Percentiles rank a stretch among this genome's conserved stretches.
Evolutionary conservation across 257 asterid species (phyloP).

Genomic region (Capsicum chinense): DNA sequence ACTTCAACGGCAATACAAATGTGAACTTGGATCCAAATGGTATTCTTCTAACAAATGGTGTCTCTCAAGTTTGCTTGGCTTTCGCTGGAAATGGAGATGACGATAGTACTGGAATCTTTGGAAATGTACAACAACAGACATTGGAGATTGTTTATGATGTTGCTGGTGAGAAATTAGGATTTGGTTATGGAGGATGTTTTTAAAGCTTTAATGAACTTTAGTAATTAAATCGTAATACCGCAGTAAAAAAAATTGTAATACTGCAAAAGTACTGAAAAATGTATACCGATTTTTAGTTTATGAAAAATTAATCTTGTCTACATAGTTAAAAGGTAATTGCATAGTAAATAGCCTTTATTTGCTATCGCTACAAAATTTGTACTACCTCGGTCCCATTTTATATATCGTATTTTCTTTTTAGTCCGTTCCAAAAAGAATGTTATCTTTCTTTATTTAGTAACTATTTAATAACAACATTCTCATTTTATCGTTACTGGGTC

Average conservation of each 20-base stretch:
- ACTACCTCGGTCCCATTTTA: no score
- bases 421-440: no score
- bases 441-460: no score
- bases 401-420: no score
- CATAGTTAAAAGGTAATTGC: not conserved
- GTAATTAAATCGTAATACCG: no score
- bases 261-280: constrained; percentile 20
- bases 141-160: constrained; percentile 72
- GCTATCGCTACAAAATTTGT: not conserved
- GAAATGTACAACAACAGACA: constrained; percentile 75
- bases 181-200: constrained; percentile 63
- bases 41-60: constrained; percentile 31
- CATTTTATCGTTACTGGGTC: no score
- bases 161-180: constrained; percentile 69
- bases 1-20: constrained; percentile 51
- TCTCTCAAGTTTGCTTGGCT: constrained; percentile 58
- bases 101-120: constrained; percentile 49
- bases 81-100: constrained; percentile 57
- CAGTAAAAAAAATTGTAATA: not conserved
- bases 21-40: constrained; percentile 49
- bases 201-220: not conserved
- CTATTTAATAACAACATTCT: no score
- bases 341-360: no score
- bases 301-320: not conserved
- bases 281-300: constrained; percentile 12